These are phyloP conservation scores for Lentinula guzmanii DNA, from an alignment of 768 basidiomycete genomes.

Conservation along the genomic window DNA sequence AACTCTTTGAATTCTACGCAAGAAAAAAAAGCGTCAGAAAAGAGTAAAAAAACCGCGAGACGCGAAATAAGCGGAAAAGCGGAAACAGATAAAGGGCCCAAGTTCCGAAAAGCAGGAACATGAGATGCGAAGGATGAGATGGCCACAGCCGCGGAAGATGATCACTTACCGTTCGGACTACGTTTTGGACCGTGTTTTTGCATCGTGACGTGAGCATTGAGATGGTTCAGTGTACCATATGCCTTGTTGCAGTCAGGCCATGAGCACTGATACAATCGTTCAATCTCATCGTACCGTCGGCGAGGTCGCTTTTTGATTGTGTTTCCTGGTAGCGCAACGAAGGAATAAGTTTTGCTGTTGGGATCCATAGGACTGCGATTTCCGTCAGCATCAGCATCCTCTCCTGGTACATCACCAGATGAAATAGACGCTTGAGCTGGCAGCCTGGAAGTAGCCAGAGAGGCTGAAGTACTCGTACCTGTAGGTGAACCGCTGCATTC, in stretches of 20 bases:
- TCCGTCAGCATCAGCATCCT: conserved; percentile 5
- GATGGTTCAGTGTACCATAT: conserved; percentile 93
- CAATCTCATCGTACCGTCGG: conserved; percentile 90
- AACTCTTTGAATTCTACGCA: conserved; percentile 93
- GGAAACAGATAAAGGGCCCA: neutral
- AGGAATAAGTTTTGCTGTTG: conserved; percentile 72
- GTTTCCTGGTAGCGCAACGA: conserved; percentile 77
- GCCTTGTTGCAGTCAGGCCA: conserved; percentile 75
- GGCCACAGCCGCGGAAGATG: conserved; percentile 2
- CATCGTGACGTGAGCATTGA: conserved; percentile 98
- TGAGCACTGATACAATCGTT: conserved; percentile 85
- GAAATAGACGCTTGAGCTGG: conserved; percentile 20
- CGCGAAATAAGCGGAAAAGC: conserved; percentile 6
- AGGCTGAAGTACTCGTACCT: conserved; percentile 54
- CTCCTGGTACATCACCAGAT: conserved; percentile 14
- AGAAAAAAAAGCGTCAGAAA: conserved; percentile 5
- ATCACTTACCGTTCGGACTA: conserved; percentile 73
- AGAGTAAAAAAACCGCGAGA: neutral
- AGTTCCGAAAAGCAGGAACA: neutral
- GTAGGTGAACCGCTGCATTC: conserved; percentile 59
- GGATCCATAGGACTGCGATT: conserved; percentile 24
- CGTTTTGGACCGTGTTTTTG: conserved; percentile 92
- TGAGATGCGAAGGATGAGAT: conserved; percentile 10
- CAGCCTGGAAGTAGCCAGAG: conserved; percentile 23
- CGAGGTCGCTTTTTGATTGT: conserved; percentile 80